Conservation (phyloP, 352 stramenopile genomes). For the Globisporangium parvum region DNA sequence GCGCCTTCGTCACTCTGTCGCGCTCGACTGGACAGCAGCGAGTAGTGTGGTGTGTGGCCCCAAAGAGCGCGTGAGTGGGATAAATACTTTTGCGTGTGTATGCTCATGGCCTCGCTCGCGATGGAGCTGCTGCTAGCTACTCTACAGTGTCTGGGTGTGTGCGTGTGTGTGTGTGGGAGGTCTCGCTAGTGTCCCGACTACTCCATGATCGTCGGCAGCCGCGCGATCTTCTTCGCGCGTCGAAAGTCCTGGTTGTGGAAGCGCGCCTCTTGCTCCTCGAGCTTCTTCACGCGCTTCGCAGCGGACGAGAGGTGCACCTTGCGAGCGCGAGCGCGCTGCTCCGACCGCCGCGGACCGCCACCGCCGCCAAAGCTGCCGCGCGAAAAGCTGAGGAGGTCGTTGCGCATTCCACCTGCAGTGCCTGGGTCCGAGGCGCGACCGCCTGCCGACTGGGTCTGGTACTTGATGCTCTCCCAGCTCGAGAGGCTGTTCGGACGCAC, state of each 20-base stretch:
- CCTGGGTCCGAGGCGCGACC: constrained; percentile 72
- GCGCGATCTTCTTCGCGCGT: constrained; percentile 30
- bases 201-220: constrained; percentile 40
- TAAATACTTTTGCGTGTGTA: too few relatives aligned
- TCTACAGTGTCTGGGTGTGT: too few relatives aligned
- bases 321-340: constrained; percentile 37
- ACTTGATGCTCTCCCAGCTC: constrained; percentile 44
- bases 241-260: constrained; percentile 35
- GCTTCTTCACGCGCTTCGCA: constrained; percentile 76
- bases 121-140: not conserved
- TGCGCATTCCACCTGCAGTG: constrained; percentile 23
- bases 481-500: constrained; percentile 29
- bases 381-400: constrained; percentile 67
- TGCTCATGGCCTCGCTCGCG: too few relatives aligned
- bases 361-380: constrained; percentile 37
- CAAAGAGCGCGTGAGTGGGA: too few relatives aligned
- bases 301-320: constrained; percentile 76
- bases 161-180: not conserved
- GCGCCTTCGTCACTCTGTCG: too few relatives aligned
- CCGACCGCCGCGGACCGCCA: constrained; percentile 27
- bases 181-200: not conserved
- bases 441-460: constrained; percentile 25
- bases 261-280: constrained; percentile 74
- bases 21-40: too few relatives aligned
- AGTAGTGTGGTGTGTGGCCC: too few relatives aligned